Base-by-base conservation (phyloP, 805 yeast genomes). In the Isabelozyma rhagii region DNA sequence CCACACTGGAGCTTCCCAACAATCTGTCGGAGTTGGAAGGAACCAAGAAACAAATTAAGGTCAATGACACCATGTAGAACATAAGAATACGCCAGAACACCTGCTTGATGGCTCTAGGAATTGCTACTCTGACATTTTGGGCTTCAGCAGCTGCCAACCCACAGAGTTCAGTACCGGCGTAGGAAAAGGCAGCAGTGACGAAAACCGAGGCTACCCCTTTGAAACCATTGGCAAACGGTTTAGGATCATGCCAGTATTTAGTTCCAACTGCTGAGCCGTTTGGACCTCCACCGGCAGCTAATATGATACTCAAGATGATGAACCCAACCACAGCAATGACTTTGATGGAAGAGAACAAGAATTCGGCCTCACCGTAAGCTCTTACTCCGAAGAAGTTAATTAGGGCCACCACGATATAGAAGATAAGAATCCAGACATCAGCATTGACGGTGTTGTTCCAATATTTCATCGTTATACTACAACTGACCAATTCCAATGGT, bases 81-180 rank as follows among this genome's bases (percentile, higher is more conserved):
- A 86, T 65, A 13, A 84, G 70, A 50, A 88, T 84, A 69, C 94
- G 78, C 92, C 93, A 87, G 69, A 89, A 86, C 3, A 87, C 89
- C 69, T 88, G 92, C 67, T 87, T 87, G 51, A 85, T 81, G 41
- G 93, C 92, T 46, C 78, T 76, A 38, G 93, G 94, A 48, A 87
- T 76, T 2, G 87, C 68, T 48, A 73, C 74, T 57, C 85, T 73
- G 43, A 94, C 93, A 64, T 86, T 80, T 36, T 68, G 78, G 21
- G 89, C 76, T 66, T 88, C 96, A 8, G 92, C 92, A 31, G 92
- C 87, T 9, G 91, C 87, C 40, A 87, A 74, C 46, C 90, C 89
- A 39, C 81, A 80, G 56, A 87, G 72, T 67, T 87, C 94, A 14
- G 89, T 79, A 51, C 93, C 93, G 40, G 87, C 81, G 61, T 82